These are phyloP conservation scores for Oenanthe sinensis DNA, from an alignment of 129 eudicot genomes.

Conservation along the genomic window DNA sequence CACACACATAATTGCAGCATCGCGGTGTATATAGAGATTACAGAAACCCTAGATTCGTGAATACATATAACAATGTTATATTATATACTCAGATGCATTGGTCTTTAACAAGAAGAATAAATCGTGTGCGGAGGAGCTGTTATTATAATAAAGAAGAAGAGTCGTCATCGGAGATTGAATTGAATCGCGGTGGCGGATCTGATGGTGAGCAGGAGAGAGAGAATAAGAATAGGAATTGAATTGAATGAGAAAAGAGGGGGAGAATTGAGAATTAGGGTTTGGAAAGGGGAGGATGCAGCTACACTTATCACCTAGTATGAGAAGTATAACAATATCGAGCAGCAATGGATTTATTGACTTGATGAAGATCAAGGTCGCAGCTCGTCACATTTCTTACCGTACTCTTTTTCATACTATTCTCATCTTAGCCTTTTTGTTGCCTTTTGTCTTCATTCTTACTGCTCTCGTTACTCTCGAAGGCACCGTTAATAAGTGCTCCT, in stretches of 20 bases:
- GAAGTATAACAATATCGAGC: conserved; percentile 90
- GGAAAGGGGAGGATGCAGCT: conserved; percentile 78
- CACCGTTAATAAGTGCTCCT: conserved; percentile 88
- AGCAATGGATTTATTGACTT: conserved; percentile 74
- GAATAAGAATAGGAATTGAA: neutral
- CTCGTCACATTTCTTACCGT: conserved; percentile 84
- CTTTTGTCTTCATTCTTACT: conserved; percentile 91
- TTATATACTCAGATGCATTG: conserved; percentile 11
- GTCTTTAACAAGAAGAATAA: neutral
- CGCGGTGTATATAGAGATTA: neutral
- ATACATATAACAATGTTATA: neutral
- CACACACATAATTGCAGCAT: neutral
- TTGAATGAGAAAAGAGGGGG: neutral
- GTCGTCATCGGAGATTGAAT: neutral
- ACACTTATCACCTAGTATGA: conserved; percentile 98
- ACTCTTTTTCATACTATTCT: conserved; percentile 82
- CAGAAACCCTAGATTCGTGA: conserved; percentile 20
- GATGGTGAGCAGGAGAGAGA: conserved; percentile 26
- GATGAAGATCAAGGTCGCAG: conserved; percentile 99
- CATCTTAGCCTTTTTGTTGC: conserved; percentile 76
- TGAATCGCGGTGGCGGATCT: conserved; percentile 27
- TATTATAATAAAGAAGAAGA: neutral
- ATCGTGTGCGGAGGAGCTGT: neutral
- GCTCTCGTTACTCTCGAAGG: conserved; percentile 99
- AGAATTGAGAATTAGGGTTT: conserved; percentile 15